Evolutionary conservation across 768 basidiomycete species (phyloP).

Genomic region (Cantharellus cinnabarinus): DNA sequence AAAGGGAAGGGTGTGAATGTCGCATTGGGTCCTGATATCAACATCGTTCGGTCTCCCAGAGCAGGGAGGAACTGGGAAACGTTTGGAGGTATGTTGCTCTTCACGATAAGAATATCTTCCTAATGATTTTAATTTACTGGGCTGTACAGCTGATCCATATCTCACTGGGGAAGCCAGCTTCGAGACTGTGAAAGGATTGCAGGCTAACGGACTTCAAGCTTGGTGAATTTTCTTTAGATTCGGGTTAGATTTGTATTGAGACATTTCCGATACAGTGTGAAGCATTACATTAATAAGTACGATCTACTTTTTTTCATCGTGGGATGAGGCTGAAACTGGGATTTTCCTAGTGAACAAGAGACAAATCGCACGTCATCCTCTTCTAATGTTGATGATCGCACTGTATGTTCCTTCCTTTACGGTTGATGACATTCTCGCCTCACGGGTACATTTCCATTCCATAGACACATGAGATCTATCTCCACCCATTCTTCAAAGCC

Average conservation of each 20-base stretch:
- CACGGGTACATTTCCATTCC: conserved; percentile 23
- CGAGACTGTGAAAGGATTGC: conserved; percentile 11
- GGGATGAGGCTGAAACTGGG: no score
- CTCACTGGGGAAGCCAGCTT: conserved; percentile 11
- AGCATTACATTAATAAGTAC: conserved; percentile 18
- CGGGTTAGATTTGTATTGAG: neutral
- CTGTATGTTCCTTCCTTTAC: conserved; percentile 11
- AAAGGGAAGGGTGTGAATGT: conserved; percentile 37
- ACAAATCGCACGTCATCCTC: conserved; percentile 5
- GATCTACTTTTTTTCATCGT: conserved; percentile 19
- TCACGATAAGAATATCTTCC: neutral
- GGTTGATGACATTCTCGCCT: neutral
- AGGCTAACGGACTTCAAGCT: conserved; percentile 12
- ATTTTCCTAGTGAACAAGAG: conserved; percentile 14
- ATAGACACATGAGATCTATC: conserved; percentile 15
- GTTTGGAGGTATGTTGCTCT: conserved; percentile 5
- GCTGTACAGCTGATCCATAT: conserved; percentile 61
- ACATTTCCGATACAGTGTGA: neutral
- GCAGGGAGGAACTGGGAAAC: conserved; percentile 12
- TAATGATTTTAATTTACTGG: conserved; percentile 4
- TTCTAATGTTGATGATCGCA: conserved; percentile 15
- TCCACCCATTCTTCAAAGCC: conserved; percentile 5
- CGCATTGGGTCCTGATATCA: conserved; percentile 9
- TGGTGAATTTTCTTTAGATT: conserved; percentile 6
- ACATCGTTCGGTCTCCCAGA: conserved; percentile 6